Evolutionary conservation across 495 filamentous ascomycete genomes (phyloP), one percentile per base, ranked within the genome.

Genomic region (Hapsidospora chrysogenum): DNA sequence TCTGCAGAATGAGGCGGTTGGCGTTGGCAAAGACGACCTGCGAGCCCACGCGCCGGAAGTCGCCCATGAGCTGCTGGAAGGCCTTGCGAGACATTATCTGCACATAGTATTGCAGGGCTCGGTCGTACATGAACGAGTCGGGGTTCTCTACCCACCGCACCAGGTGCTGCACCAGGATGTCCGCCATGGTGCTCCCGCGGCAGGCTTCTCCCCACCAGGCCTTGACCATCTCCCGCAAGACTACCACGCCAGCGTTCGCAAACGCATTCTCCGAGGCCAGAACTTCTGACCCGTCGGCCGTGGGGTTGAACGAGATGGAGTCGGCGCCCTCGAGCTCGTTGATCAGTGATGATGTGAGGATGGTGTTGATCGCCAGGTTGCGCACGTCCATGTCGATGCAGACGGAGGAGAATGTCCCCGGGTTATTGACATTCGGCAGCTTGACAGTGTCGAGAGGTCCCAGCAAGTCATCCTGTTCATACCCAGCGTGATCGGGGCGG

Each of bases 41-140:
- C 7, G 87, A 94, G 3, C 89, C 89, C 25, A 99, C 89, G 10
- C 89, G 77, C 41, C 83, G 68, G 63, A 96, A 99, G 54, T 99
- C 89, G 2, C 78, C 80, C 85, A 99, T 92, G 33, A 99, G 68
- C 54, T 95, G 85, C 41, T 92, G 79, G 37, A 99, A 82, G 0
- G 92, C 92, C 52, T 96, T 99, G 29, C 78, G 76, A 17, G 85
- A 94, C 72, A 99, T 85, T 74, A 93, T 85, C 50, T 94, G 87
- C 25, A 99, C 85, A 48, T 99, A 96, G 57, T 92, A 87, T 45
- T 95, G 85, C 42, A 99, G 56, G n/a, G 85, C 81, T 6, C 83
- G 79, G 52, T 99, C 89, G 51, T 94, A 96, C 17, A 99, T 78
- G 54, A 87, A 93, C 0, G 85, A 93, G 15, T 77, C 73, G 2